Evolutionary conservation across 495 filamentous ascomycete genomes (phyloP), one percentile per base, ranked within the genome.

Genomic region (Parathielavia hyrcaniae): DNA sequence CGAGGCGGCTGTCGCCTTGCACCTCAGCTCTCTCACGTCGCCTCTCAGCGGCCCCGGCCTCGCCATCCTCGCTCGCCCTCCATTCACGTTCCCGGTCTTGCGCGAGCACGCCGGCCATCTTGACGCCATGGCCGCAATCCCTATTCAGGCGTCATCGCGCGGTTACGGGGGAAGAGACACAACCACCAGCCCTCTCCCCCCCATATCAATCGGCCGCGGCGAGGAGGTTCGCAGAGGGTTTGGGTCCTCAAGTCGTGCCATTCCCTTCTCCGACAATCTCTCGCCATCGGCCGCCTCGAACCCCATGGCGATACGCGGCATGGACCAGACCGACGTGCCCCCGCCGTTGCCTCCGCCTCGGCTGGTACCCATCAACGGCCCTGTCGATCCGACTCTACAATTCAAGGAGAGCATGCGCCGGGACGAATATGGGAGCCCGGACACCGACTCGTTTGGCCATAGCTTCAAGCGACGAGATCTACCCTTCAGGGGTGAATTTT

Each of bases 301-400:
- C 35, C 69, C 70, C n/a, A 72, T 74, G 70, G 57, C 67, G 26
- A 74, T 74, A 22, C 71, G 65, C 54, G 64, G 64, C 50, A 22
- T 40, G 38, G 51, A 65, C 30, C 11, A 51, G 2, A 30, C n/a
- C 20, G 44, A 55, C 19, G 73, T 66, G 11, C 80, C 80, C 10
- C 79, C 80, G 36, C 76, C 79, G 12, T 65, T 81, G 52, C 79
- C 79, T 12, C 80, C 80, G 5, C 75, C 74, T 1, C 67, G 70
- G 26, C 67, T 70, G 17, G 61, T 73, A 19, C 77, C 76, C 32
- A 69, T 72, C 38, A 58, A 56, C 14, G 67, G 71, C 34, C 73
- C 72, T 7, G 63, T 67, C 61, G 67, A 69, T 36, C 67, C 64
- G 16, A 61, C 61, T 41, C 62, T 66, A 23, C 65, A 63, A 16